A percentile compares a stretch with the other conserved stretches of the same genome.
Evolutionary conservation across 1,284 basidiomycete species (phyloP).

Genomic region (Sanghuangporus sanghuang): DNA sequence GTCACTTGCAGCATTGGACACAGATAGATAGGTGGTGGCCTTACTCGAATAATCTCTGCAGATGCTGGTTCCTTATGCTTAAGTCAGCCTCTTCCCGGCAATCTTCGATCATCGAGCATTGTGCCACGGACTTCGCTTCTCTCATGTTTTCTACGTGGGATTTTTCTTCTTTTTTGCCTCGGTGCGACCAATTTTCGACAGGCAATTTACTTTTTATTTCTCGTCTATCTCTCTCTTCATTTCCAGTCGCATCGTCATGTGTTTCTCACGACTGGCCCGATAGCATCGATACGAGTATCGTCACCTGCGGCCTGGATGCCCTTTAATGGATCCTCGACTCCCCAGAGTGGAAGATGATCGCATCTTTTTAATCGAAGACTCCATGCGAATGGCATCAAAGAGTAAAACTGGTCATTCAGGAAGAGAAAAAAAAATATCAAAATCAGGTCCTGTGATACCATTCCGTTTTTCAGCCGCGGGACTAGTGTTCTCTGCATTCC

Average conservation of each 20-base stretch:
- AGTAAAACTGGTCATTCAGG: too few relatives aligned
- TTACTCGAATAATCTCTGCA: background rate
- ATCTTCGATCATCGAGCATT: background rate
- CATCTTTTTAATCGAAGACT: background rate
- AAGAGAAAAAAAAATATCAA: background rate
- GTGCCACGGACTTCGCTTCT: background rate
- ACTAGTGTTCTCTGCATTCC: background rate
- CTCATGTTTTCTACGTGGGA: background rate
- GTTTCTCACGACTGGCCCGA: background rate
- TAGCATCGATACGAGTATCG: background rate
- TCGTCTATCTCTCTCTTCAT: background rate
- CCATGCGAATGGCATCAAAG: background rate
- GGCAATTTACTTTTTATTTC: background rate
- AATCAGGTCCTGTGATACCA: background rate
- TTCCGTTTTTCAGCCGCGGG: background rate
- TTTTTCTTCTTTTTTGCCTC: background rate
- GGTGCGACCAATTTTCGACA: background rate
- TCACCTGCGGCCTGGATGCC: background rate
- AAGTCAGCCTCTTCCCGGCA: background rate
- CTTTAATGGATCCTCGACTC: constrained; percentile 1
- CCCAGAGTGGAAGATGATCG: background rate
- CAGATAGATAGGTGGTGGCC: background rate
- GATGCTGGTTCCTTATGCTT: background rate
- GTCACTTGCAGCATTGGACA: background rate
- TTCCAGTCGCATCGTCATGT: background rate